phyloP scores from a whole-genome alignment of 768 basidiomycete genomes.

The Podaxis mareebaensis region DNA sequence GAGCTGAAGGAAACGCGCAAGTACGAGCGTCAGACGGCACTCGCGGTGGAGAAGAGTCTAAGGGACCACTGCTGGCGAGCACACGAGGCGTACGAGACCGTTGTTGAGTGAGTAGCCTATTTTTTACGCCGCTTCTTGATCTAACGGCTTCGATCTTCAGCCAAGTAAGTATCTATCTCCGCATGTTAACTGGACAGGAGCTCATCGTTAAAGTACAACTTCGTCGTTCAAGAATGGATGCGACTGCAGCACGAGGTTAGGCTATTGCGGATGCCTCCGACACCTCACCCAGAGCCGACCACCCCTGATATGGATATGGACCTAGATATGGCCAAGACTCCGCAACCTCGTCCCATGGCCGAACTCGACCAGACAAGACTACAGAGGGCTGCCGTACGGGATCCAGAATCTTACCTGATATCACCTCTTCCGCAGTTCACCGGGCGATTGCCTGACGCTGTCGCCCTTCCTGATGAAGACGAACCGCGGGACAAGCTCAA shows the following conservation, averaged over 20 bases:
- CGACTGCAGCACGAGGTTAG: conserved; percentile 30
- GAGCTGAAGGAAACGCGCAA: conserved; percentile 39
- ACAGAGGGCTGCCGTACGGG: conserved; percentile 32
- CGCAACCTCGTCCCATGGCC: conserved; percentile 20
- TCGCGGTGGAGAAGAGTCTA: conserved; percentile 52
- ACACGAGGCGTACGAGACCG: conserved; percentile 40
- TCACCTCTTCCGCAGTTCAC: conserved; percentile 47
- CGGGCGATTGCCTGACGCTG: conserved; percentile 36
- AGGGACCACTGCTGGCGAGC: conserved; percentile 52
- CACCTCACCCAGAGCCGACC: conserved; percentile 15
- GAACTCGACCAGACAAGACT: conserved; percentile 36
- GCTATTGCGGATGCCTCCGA: conserved; percentile 20
- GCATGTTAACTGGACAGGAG: background rate
- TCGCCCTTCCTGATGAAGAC: conserved; percentile 30
- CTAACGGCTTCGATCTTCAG: conserved; percentile 22
- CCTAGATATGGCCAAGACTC: conserved; percentile 11
- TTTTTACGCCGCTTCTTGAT: conserved; percentile 13
- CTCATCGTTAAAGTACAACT: conserved; percentile 31
- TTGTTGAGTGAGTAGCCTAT: conserved; percentile 39
- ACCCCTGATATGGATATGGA: conserved; percentile 14
- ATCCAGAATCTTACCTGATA: conserved; percentile 36
- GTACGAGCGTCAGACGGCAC: conserved; percentile 53
- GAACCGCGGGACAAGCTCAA: conserved; percentile 22
- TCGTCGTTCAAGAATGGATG: conserved; percentile 31
- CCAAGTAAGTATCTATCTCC: conserved; percentile 29